Conservation (phyloP, 345 rosid species). For the Eucalyptus pauciflora region DNA sequence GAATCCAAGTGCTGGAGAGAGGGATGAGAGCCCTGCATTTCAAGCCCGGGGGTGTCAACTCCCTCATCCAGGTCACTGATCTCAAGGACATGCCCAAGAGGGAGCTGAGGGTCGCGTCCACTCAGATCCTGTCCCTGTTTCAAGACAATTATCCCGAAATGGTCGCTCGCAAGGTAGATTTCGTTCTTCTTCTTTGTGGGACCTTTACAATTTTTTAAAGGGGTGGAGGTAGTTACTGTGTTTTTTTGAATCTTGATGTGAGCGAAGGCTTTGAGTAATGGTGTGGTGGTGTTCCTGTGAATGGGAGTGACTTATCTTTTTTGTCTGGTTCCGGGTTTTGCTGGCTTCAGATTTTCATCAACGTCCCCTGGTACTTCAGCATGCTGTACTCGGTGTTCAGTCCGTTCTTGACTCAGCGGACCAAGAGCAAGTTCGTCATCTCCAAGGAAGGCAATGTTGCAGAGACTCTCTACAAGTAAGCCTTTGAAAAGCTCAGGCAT, state of each 20-base stretch:
- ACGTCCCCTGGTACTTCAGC: constrained; percentile 98
- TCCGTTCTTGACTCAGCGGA: constrained; percentile 88
- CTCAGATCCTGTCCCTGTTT: constrained; percentile 81
- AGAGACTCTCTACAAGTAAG: constrained; percentile 90
- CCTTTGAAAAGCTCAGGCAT: background rate
- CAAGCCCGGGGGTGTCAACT: constrained; percentile 89
- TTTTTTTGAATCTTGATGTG: background rate
- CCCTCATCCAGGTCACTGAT: constrained; percentile 91
- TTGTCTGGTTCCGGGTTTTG: background rate
- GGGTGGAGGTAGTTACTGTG: background rate
- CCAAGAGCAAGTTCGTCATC: constrained; percentile 94
- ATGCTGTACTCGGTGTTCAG: constrained; percentile 76
- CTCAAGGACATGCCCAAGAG: constrained; percentile 95
- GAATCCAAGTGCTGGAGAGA: constrained; percentile 86
- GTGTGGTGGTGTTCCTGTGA: background rate
- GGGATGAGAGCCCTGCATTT: constrained; percentile 75
- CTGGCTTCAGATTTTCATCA: constrained; percentile 65
- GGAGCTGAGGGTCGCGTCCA: constrained; percentile 85
- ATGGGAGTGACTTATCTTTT: background rate
- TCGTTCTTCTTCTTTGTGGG: background rate
- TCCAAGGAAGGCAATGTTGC: constrained; percentile 86
- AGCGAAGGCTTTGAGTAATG: background rate
- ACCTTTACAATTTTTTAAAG: background rate
- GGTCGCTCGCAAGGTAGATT: constrained; percentile 92
- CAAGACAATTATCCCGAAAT: constrained; percentile 98